phyloP scores from a whole-genome alignment of 257 asterid genomes.

The Plantago elongata region DNA sequence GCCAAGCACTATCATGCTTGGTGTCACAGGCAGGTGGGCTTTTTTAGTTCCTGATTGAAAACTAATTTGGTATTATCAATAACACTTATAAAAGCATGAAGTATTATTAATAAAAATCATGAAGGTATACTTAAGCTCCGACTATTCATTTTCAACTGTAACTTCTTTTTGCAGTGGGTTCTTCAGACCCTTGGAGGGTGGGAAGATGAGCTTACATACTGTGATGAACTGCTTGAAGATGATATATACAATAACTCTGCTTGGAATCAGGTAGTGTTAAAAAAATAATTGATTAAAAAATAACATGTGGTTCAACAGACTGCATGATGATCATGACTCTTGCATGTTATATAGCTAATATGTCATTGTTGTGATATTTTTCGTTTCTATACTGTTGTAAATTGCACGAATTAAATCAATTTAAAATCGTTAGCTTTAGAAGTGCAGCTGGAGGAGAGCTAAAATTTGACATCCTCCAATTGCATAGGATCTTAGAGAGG shows the following conservation, averaged over 20 bases:
- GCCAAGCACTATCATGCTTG: conserved; percentile 96
- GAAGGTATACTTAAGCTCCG: background rate
- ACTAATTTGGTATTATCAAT: background rate
- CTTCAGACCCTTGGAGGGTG: conserved; percentile 95
- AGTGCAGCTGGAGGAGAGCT: too few species aligned
- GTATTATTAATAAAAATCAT: background rate
- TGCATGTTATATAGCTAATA: background rate
- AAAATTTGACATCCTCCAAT: too few species aligned
- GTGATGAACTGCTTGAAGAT: conserved; percentile 68
- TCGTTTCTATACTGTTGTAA: too few species aligned
- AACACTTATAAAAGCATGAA: background rate
- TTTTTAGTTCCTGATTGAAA: conserved; percentile 12
- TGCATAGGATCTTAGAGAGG: too few species aligned
- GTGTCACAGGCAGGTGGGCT: conserved; percentile 93
- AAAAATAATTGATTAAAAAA: background rate
- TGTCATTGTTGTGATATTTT: background rate
- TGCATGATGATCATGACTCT: too few species aligned
- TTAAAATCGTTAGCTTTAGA: too few species aligned
- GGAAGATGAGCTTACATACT: conserved; percentile 87
- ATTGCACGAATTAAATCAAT: background rate
- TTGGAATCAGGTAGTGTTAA: conserved; percentile 80
- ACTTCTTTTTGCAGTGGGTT: conserved; percentile 69
- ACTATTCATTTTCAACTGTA: conserved; percentile 4
- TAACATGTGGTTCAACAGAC: too few species aligned
- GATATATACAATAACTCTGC: conserved; percentile 92